Conservation (phyloP, 2,329 filamentous ascomycete genomes). For the Escovopsis sp. region DNA sequence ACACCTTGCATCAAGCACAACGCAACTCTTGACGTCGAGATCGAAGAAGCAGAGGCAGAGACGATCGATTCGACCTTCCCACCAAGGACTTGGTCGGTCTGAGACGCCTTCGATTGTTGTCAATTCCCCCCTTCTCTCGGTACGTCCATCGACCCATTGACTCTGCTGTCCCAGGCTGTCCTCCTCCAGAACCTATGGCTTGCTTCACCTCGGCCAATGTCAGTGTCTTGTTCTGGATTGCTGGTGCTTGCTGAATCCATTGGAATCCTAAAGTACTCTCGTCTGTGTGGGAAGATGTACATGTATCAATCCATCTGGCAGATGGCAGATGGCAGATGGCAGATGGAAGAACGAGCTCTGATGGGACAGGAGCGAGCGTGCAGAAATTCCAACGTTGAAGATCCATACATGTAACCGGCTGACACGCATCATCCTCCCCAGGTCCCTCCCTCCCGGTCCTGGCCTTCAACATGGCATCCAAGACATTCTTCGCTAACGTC, state of each 20-base stretch:
- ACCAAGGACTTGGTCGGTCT: constrained; percentile 1
- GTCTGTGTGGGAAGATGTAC: too few species aligned
- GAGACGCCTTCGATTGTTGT: neutral
- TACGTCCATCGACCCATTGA: constrained; percentile 9
- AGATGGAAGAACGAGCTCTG: too few species aligned
- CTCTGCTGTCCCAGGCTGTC: constrained; percentile 6
- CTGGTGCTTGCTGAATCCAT: constrained; percentile 1
- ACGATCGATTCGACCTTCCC: constrained; percentile 1
- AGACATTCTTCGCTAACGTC: constrained; percentile 54
- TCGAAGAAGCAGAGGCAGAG: too few species aligned
- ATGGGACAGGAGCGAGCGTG: neutral
- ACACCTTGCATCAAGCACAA: constrained; percentile 17
- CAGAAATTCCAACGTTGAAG: too few species aligned
- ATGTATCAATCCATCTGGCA: too few species aligned
- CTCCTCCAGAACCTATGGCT: neutral
- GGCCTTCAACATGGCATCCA: constrained; percentile 27
- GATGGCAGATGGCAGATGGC: too few species aligned
- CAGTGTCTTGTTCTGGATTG: constrained; percentile 13
- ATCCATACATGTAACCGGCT: neutral
- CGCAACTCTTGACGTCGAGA: too few species aligned
- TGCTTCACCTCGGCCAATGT: too few species aligned
- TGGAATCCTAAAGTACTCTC: too few species aligned
- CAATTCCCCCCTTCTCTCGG: neutral
- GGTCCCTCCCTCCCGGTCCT: constrained; percentile 2
- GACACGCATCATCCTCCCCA: neutral